phyloP scores from a whole-genome alignment of 352 stramenopile species.

The Phytophthora chlamydospora region DNA sequence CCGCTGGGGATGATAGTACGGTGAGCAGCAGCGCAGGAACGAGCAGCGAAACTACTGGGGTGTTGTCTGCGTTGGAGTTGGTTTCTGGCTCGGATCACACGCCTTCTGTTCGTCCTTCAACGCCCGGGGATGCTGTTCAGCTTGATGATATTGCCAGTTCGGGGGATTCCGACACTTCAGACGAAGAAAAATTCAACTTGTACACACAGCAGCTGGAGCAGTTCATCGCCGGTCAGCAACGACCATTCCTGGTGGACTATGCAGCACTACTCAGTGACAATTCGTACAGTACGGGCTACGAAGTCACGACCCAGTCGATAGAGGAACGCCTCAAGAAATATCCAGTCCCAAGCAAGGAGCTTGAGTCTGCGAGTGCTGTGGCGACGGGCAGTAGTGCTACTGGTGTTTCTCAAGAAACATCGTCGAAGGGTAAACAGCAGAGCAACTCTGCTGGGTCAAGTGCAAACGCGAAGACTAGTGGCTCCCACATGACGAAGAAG shows the following conservation, averaged over 20 bases:
- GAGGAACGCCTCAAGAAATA: conserved; percentile 64
- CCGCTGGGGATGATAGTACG: conserved; percentile 6
- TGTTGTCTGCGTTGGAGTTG: conserved; percentile 34
- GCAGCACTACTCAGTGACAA: conserved; percentile 76
- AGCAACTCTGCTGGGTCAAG: conserved; percentile 9
- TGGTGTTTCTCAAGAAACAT: conserved; percentile 21
- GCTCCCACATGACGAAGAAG: conserved; percentile 56
- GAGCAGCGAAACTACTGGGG: conserved; percentile 7
- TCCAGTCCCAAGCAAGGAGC: conserved; percentile 45
- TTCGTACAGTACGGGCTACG: conserved; percentile 79
- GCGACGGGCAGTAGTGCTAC: conserved; percentile 2
- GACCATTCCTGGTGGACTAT: conserved; percentile 85
- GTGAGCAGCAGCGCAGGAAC: not conserved
- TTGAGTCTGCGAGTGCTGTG: conserved; percentile 33
- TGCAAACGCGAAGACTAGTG: conserved; percentile 34
- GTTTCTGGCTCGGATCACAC: conserved; percentile 44
- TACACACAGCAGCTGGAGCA: conserved; percentile 64
- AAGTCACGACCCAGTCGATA: conserved; percentile 69
- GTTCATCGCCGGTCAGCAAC: conserved; percentile 73
- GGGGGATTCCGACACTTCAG: conserved; percentile 31
- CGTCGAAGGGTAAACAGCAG: conserved; percentile 31
- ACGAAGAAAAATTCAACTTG: conserved; percentile 54
- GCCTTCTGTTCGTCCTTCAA: conserved; percentile 18
- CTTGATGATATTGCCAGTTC: conserved; percentile 32
- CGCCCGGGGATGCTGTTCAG: conserved; percentile 12